Evolutionary conservation across 1,139 yeast genomes (phyloP), one percentile per base, ranked within the genome.

Genomic region (Sugiyamaella pinicola): DNA sequence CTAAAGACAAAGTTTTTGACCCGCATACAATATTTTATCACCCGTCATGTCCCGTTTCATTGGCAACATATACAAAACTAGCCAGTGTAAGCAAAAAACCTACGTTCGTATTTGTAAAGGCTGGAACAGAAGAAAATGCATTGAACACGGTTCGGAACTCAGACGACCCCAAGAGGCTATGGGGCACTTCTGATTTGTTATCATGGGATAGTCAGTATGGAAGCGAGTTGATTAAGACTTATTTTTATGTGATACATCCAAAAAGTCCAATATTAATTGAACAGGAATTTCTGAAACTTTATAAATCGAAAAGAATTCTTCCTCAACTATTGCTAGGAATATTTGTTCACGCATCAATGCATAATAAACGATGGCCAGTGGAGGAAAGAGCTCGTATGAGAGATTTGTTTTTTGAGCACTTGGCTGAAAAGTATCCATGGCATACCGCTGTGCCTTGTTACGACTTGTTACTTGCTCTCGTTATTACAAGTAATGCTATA

Each of bases 341-440:
- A 7, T 38, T 39, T 17, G 24, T 39, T n/a, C 43, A 39, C 24
- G 43, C 31, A 4, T 39, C 43, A 5, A 39, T 39, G 43, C 43
- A 39, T 13, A 22, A 39, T 24, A 39, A 39, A 21, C 6, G 43
- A 22, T 39, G 43, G 43, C 43, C 43, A n/a, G 7, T 26, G 22
- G 43, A 39, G 12, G 43, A 39, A 39, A 31, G 43, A 17, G 19
- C 43, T n/a, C 22, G 26, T 22, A 39, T 39, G 43, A 39, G 43
- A 24, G 43, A 39, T 7, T 5, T 24, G 7, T 39, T 39, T 24
- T 39, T 22, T n/a, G 33, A 39, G 6, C 43, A 39, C 13, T 13
- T 39, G 33, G 33, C 33, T 4, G 15, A 8, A 22, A 39, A 24
- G 13, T 39, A 39, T 24, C 43, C 43, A 22, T 39, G 43, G 43